Evolutionary conservation across 2,329 filamentous ascomycete genomes (phyloP), one percentile per base, ranked within the genome.

Genomic region (Pleoardoris graminearum): DNA sequence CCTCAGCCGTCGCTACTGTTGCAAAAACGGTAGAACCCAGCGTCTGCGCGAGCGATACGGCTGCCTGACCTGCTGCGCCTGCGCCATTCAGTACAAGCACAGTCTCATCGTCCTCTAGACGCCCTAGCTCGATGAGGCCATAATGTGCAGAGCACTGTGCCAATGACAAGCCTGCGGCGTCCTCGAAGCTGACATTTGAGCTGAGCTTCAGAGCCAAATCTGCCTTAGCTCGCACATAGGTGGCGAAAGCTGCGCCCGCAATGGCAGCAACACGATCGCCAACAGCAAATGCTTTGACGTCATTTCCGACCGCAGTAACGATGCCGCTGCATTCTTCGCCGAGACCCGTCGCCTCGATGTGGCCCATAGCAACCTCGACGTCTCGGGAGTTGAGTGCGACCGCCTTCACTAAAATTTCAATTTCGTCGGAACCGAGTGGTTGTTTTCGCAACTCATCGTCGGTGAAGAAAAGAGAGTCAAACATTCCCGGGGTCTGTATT

Each of bases 31-130:
- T 46, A 1, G 54, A 55, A 1, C 59, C 62, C 14, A 46, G 8
- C 3, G 17, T 8, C 37, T 55, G 37, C 1, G 58, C 51, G 12
- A 64, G n/a, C 36, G 54, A 48, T 2, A 68, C 52, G 7, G 58
- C 55, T 11, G 58, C 61, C 22, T 63, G 55, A 4, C 62, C 63
- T 1, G 61, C 14, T 3, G 50, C 51, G 10, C 63, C 58, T 37
- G 58, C 37, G 1, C 53, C 65, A 4, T 48, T 21, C 38, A 66
- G 61, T 12, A 70, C 59, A 6, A 70, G 48, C 4, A 68, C 50
- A 1, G 50, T 61, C 32, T 75, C 61, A 7, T 68, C 70, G 11
- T 45, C 38, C 4, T 45, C 36, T 3, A 73, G 48, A 7, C 61
- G 54, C 2, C 60, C 63, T 14, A 58, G 37, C 4, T 61, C 53